These are phyloP conservation scores for Aphanomyces astaci DNA, from an alignment of 352 stramenopile genomes.

Conservation along the genomic window DNA sequence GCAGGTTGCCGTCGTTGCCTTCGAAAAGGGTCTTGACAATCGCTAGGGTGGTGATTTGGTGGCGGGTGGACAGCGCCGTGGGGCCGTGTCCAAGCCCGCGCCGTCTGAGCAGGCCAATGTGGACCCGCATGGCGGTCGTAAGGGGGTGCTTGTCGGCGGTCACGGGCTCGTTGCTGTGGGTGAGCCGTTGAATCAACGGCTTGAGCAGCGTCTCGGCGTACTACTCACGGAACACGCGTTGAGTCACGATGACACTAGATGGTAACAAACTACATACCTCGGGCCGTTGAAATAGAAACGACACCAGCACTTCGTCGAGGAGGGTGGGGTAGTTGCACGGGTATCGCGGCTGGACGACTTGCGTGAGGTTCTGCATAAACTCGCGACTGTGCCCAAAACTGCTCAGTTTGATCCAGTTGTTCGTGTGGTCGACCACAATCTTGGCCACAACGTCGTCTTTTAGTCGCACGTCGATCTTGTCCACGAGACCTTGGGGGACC, in stretches of 20 bases:
- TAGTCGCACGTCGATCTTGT: conserved; percentile 66
- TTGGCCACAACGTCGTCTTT: conserved; percentile 37
- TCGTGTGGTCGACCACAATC: conserved; percentile 56
- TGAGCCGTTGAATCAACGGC: conserved; percentile 64
- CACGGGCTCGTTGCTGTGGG: conserved; percentile 51
- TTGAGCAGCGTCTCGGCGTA: conserved; percentile 45
- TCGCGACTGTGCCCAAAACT: conserved; percentile 43
- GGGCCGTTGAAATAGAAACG: conserved; percentile 67
- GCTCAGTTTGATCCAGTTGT: conserved; percentile 57
- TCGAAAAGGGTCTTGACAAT: conserved; percentile 70
- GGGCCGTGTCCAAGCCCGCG: conserved; percentile 8
- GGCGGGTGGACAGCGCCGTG: conserved; percentile 27
- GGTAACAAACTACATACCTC: no score
- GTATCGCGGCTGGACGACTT: conserved; percentile 71
- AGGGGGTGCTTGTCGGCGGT: conserved; percentile 58
- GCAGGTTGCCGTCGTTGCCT: conserved; percentile 61
- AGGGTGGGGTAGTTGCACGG: conserved; percentile 73
- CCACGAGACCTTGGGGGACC: conserved; percentile 72
- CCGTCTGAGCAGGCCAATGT: conserved; percentile 27
- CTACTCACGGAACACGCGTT: neutral
- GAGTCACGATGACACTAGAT: no score
- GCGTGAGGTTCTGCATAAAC: conserved; percentile 63
- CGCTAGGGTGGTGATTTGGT: conserved; percentile 57
- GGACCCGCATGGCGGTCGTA: conserved; percentile 48
- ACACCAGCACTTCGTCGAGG: conserved; percentile 67